These are phyloP conservation scores for Hygrocybe coccinea DNA, from an alignment of 768 basidiomycete genomes.

Conservation along the genomic window DNA sequence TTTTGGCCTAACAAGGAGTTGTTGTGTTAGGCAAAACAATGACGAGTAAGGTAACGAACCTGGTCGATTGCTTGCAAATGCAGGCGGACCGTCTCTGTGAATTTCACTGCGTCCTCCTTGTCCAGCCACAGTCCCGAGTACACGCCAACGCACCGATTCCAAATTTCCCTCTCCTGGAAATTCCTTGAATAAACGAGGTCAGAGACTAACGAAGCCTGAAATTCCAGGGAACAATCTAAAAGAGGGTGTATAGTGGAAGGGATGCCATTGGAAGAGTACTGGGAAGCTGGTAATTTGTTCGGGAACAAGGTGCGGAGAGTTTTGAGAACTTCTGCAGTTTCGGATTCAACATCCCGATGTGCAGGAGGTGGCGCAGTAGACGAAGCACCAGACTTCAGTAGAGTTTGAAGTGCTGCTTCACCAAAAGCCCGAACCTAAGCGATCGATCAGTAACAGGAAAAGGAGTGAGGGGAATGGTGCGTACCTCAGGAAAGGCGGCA, in stretches of 20 bases:
- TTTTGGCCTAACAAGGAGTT: constrained; percentile 47
- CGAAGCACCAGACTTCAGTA: constrained; percentile 81
- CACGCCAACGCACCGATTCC: constrained; percentile 67
- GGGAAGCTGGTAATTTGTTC: constrained; percentile 39
- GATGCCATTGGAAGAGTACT: constrained; percentile 46
- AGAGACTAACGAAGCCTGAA: constrained; percentile 67
- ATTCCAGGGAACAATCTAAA: constrained; percentile 58
- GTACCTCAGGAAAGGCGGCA: constrained; percentile 92
- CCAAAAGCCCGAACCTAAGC: constrained; percentile 87
- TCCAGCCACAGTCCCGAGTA: constrained; percentile 74
- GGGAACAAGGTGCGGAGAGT: constrained; percentile 60
- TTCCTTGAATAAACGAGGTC: constrained; percentile 66
- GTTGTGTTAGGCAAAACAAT: constrained; percentile 1
- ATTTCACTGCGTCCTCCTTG: constrained; percentile 41
- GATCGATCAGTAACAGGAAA: constrained; percentile 10
- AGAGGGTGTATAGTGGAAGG: constrained; percentile 49
- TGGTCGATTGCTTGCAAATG: constrained; percentile 78
- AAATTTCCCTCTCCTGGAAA: constrained; percentile 49
- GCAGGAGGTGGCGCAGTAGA: constrained; percentile 62
- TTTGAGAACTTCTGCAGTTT: constrained; percentile 52
- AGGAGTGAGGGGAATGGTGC: constrained; percentile 14
- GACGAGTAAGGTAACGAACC: constrained; percentile 31
- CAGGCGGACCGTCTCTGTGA: constrained; percentile 59
- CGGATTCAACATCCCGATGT: constrained; percentile 62
- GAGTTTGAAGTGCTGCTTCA: constrained; percentile 71